Percentiles rank a stretch among this genome's conserved stretches.
These are phyloP conservation scores for Tricholomella constricta DNA, from an alignment of 768 basidiomycete species.

Conservation along the genomic window DNA sequence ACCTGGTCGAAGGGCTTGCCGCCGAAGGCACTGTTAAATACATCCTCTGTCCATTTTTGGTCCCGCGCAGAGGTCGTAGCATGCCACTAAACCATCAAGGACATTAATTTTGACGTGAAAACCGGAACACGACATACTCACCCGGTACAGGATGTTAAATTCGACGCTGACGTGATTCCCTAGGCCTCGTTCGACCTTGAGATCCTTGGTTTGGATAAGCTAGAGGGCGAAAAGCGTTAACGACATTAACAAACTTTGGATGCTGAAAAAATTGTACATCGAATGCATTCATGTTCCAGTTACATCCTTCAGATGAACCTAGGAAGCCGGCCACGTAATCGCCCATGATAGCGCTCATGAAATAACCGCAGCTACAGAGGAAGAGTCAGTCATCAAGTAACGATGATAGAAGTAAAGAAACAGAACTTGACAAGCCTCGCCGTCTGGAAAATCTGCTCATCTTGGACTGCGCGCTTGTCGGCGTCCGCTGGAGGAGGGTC, in stretches of 20 bases:
- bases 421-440: slow-evolving; percentile 53
- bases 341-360: slow-evolving; percentile 53
- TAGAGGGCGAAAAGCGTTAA: slow-evolving; percentile 7
- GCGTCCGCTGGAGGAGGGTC: slow-evolving; percentile 41
- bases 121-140: slow-evolving; percentile 14
- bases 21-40: slow-evolving; percentile 44
- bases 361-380: slow-evolving; percentile 46
- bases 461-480: slow-evolving; percentile 32
- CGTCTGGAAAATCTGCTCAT: slow-evolving; percentile 62
- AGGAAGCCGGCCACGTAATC: slow-evolving; percentile 64
- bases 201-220: slow-evolving; percentile 37
- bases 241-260: not conserved
- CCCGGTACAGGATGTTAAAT: slow-evolving; percentile 55
- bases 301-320: slow-evolving; percentile 50
- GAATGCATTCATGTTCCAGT: slow-evolving; percentile 56
- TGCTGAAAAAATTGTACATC: slow-evolving; percentile 24
- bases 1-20: slow-evolving; percentile 39
- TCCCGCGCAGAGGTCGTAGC: slow-evolving; percentile 51
- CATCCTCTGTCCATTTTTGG: slow-evolving; percentile 49
- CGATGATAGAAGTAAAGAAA: not conserved
- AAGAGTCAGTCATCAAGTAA: not conserved
- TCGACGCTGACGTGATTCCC: slow-evolving; percentile 71
- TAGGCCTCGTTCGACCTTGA: slow-evolving; percentile 45
- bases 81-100: slow-evolving; percentile 48
- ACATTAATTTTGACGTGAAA: not conserved